A percentile compares a stretch with the other conserved stretches of the same genome.
Evolutionary conservation across 148 eudicot genomes (phyloP).

Genomic region (Polygonum maritimum): DNA sequence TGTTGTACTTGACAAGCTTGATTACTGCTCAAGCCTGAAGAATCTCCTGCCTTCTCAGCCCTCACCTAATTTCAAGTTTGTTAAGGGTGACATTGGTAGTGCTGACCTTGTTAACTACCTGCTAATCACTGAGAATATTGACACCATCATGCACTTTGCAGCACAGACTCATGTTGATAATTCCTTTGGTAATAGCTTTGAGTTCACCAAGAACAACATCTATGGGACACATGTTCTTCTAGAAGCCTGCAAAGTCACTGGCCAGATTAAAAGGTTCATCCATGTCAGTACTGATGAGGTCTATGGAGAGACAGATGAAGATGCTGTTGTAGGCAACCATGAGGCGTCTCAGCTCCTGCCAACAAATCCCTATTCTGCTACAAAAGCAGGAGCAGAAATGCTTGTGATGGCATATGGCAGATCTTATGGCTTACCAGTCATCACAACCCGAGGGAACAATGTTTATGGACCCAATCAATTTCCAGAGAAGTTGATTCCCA

Average conservation of each 20-base stretch:
- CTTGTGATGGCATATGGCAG: slow-evolving; percentile 83
- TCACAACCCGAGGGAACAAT: slow-evolving; percentile 75
- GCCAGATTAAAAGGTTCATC: slow-evolving; percentile 57
- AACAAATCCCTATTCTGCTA: slow-evolving; percentile 81
- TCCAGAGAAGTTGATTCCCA: slow-evolving; percentile 78
- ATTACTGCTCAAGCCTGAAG: slow-evolving; percentile 15
- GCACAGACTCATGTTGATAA: slow-evolving; percentile 18
- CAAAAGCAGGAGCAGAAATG: slow-evolving; percentile 92
- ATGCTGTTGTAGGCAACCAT: slow-evolving; percentile 65
- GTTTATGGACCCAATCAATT: slow-evolving; percentile 82
- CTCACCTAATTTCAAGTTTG: slow-evolving; percentile 13
- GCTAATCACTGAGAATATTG: slow-evolving; percentile 11
- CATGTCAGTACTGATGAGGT: slow-evolving; percentile 92
- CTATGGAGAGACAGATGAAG: slow-evolving; percentile 78
- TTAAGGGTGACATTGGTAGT: slow-evolving; percentile 14
- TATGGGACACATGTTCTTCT: slow-evolving; percentile 16
- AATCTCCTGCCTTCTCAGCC: slow-evolving; percentile 13
- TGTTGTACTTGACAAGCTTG: slow-evolving; percentile 16
- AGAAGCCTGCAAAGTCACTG: slow-evolving; percentile 15
- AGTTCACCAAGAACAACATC: slow-evolving; percentile 18
- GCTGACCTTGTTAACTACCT: slow-evolving; percentile 17
- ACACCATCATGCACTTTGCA: slow-evolving; percentile 16
- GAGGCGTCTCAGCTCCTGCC: slow-evolving; percentile 85
- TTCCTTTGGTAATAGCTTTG: slow-evolving; percentile 14
- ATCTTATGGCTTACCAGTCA: slow-evolving; percentile 72